Evolutionary conservation across 1,284 basidiomycete genomes (phyloP).

Genomic region (Schizophyllum commune): DNA sequence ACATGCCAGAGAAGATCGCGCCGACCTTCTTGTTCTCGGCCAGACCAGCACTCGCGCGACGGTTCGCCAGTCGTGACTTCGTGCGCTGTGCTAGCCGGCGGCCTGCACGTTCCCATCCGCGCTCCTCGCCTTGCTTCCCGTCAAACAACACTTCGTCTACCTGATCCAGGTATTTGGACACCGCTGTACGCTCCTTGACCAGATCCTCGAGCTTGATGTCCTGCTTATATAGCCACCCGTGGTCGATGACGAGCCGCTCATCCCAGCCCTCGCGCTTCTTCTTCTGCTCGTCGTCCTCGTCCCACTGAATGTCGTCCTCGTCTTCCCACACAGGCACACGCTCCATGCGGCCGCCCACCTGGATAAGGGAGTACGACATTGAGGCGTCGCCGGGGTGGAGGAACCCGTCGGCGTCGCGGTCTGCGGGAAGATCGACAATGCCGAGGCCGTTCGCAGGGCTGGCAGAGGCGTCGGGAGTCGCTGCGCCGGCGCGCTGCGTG

Average conservation of each 20-base stretch:
- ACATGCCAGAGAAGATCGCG: conserved; percentile 13
- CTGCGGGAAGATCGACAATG: conserved; percentile 26
- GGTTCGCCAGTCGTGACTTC: background rate
- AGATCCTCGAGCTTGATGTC: conserved; percentile 53
- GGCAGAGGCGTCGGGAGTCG: conserved; percentile 38
- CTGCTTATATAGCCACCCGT: conserved; percentile 72
- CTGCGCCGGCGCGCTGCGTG: conserved; percentile 27
- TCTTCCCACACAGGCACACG: conserved; percentile 77
- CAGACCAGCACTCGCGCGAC: background rate
- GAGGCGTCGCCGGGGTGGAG: conserved; percentile 36
- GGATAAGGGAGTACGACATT: conserved; percentile 58
- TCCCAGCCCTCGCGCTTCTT: conserved; percentile 69
- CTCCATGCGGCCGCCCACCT: conserved; percentile 54
- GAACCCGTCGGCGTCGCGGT: conserved; percentile 30
- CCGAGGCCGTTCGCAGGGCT: background rate
- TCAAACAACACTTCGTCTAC: conserved; percentile 70
- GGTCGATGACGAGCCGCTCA: conserved; percentile 64
- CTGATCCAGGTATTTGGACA: conserved; percentile 57
- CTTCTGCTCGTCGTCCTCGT: conserved; percentile 45
- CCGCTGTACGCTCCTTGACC: conserved; percentile 44
- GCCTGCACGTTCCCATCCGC: conserved; percentile 39
- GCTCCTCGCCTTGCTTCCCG: conserved; percentile 36
- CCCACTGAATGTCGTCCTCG: conserved; percentile 43
- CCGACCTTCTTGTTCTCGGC: conserved; percentile 19
- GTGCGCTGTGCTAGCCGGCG: background rate